These are phyloP conservation scores for Lasiodiplodia gonubiensis DNA, from an alignment of 2,329 filamentous ascomycete species.

Conservation along the genomic window DNA sequence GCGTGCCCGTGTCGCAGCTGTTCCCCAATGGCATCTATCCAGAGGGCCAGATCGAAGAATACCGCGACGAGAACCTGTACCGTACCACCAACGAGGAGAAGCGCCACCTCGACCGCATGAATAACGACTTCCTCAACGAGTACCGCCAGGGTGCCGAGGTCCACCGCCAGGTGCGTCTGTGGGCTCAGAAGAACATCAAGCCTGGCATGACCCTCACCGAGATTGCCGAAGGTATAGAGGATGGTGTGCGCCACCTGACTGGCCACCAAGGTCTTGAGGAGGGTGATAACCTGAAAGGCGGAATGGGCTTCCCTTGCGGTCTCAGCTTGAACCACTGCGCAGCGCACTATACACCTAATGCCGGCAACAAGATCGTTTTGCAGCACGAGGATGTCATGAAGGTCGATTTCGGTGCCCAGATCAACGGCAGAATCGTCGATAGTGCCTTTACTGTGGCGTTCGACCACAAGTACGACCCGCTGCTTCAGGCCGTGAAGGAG, in stretches of 20 bases:
- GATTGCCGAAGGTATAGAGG: slow-evolving; percentile 86
- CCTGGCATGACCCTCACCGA: slow-evolving; percentile 80
- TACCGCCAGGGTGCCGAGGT: slow-evolving; percentile 86
- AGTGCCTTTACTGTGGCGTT: slow-evolving; percentile 73
- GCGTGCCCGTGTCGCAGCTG: slow-evolving; percentile 73
- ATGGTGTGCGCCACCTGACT: slow-evolving; percentile 76
- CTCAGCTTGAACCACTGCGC: slow-evolving; percentile 84
- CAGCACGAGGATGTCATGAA: slow-evolving; percentile 73
- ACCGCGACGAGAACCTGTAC: slow-evolving; percentile 76
- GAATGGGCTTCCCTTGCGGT: slow-evolving; percentile 87
- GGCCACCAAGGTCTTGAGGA: slow-evolving; percentile 78
- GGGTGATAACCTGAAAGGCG: slow-evolving; percentile 77
- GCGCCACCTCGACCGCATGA: slow-evolving; percentile 79
- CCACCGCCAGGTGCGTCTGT: slow-evolving; percentile 86
- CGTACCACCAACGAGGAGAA: slow-evolving; percentile 86
- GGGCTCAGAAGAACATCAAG: slow-evolving; percentile 79
- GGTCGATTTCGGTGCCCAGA: slow-evolving; percentile 73
- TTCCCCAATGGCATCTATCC: slow-evolving; percentile 77
- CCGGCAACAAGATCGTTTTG: slow-evolving; percentile 77
- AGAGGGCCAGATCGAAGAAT: slow-evolving; percentile 78
- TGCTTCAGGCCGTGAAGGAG: slow-evolving; percentile 69
- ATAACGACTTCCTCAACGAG: slow-evolving; percentile 78
- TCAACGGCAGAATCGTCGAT: slow-evolving; percentile 74
- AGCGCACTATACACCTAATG: slow-evolving; percentile 86
- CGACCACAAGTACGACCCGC: slow-evolving; percentile 70